These are phyloP conservation scores for Diaporthe nobilis DNA, from an alignment of 2,329 filamentous ascomycete genomes.

Conservation along the genomic window DNA sequence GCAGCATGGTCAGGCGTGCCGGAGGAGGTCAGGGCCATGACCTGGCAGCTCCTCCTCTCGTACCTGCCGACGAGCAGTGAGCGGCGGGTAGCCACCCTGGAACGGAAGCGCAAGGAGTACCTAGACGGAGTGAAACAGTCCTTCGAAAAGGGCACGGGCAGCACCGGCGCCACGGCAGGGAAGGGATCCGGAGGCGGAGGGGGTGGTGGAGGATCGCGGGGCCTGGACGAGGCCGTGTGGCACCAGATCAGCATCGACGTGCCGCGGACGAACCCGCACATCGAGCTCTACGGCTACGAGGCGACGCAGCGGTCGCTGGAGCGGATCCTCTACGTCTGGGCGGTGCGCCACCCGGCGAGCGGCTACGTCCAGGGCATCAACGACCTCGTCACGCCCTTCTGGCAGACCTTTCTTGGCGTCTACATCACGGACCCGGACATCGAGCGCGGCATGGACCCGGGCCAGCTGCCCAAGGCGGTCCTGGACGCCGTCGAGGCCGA, in stretches of 20 bases:
- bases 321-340: constrained; percentile 97
- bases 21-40: constrained; percentile 96
- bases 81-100: constrained; percentile 87
- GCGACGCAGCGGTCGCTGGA: constrained; percentile 95
- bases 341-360: constrained; percentile 95
- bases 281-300: constrained; percentile 95
- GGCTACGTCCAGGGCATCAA: constrained; percentile 99
- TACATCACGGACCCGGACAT: constrained; percentile 97
- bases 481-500: constrained; percentile 97
- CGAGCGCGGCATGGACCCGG: constrained; percentile 95
- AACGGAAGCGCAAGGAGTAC: constrained; percentile 96
- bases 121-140: constrained; percentile 87
- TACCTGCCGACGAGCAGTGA: constrained; percentile 98
- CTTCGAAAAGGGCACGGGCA: constrained; percentile 74
- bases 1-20: constrained; percentile 96
- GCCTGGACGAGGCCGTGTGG: constrained; percentile 97
- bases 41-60: constrained; percentile 96
- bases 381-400: constrained; percentile 96
- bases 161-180: constrained; percentile 44
- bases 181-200: constrained; percentile 34
- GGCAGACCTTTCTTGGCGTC: constrained; percentile 94
- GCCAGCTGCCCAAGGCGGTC: constrained; percentile 90
- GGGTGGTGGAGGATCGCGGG: constrained; percentile 55
- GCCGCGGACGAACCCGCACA: constrained; percentile 94
- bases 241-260: constrained; percentile 99